Evolutionary conservation across 2,329 filamentous ascomycete genomes (phyloP), one percentile per base, ranked within the genome.

Genomic region (Fusarium sarcochroum): DNA sequence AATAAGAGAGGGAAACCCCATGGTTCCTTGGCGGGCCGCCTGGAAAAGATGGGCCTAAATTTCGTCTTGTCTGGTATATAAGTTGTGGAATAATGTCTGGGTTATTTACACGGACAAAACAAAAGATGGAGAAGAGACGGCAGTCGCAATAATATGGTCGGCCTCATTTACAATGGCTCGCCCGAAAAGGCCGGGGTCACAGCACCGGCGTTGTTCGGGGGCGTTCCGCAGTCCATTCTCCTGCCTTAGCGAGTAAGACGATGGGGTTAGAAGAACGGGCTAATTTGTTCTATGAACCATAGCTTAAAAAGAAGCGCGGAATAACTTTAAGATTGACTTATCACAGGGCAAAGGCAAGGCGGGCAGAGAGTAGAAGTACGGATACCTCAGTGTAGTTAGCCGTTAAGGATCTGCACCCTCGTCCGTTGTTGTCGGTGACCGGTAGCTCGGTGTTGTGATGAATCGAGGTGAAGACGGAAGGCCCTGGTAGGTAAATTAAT

Each of bases 401-500:
- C 62, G 54, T 65, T 65, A 35, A 41, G 60, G 62, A 60, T 60
- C 60, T 60, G 40, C 54, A 60, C 55, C 40, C 49, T 68, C 58
- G 49, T 37, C 45, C 46, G 40, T 50, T 38, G 46, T 35, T 51
- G 49, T 50, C 35, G 46, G 47, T 47, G 45, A 51, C 58, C 25
- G 20, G 46, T 63, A 49, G 35, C 38, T 55, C 20, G 60, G 60
- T 57, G 58, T 50, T 50, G 48, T 49, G 60, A 34, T 53, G 47
- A 42, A 69, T 67, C 54, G 21, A 70, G 35, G 57, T 48, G 45
- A 41, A 17, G 35, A 47, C 30, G 50, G 44, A 49, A 64, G 50
- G 52, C 66, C 69, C 69, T 71, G 58, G 69, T 27, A 63, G 53
- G 38, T 62, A 70, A 51, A 63, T 49, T 61, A 51, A 53, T 30